These are phyloP conservation scores for Aspergillus pseudoglaucus DNA, from an alignment of 2,329 filamentous ascomycete genomes.

Conservation along the genomic window DNA sequence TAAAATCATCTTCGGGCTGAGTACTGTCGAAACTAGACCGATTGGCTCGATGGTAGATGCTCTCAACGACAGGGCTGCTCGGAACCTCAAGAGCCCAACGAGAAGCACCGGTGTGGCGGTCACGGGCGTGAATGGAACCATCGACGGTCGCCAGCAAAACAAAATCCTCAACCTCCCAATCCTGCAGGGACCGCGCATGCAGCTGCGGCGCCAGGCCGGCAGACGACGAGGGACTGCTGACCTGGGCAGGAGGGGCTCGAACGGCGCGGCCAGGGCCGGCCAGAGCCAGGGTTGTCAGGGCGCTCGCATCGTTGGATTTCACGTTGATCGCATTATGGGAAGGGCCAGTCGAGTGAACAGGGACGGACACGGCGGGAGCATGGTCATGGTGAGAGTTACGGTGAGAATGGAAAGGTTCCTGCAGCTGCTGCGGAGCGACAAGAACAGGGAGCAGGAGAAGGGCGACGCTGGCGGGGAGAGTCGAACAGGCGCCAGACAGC, in stretches of 20 bases:
- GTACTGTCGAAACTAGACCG: conserved; percentile 55
- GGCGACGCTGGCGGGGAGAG: conserved; percentile 51
- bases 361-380: conserved; percentile 22
- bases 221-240: conserved; percentile 48
- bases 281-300: conserved; percentile 97
- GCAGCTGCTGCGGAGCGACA: conserved; percentile 60
- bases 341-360: conserved; percentile 17
- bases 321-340: conserved; percentile 23
- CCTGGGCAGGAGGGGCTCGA: conserved; percentile 81
- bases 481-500: conserved; percentile 53
- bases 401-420: conserved; percentile 13
- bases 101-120: conserved; percentile 75
- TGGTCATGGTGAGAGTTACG: conserved; percentile 13
- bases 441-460: conserved; percentile 54
- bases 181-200: conserved; percentile 92
- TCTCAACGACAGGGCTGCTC: conserved; percentile 84
- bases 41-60: conserved; percentile 69
- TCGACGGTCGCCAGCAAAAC: conserved; percentile 99
- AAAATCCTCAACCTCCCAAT: conserved; percentile 99
- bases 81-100: conserved; percentile 76
- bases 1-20: conserved; percentile 67
- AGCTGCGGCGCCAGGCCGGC: conserved; percentile 73
- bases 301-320: conserved; percentile 68
- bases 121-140: conserved; percentile 86
- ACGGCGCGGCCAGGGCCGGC: conserved; percentile 67